Percentiles rank a stretch among this genome's conserved stretches.
Evolutionary conservation across 805 yeast species (phyloP).

Genomic region (Schizosaccharomyces osmophilus): DNA sequence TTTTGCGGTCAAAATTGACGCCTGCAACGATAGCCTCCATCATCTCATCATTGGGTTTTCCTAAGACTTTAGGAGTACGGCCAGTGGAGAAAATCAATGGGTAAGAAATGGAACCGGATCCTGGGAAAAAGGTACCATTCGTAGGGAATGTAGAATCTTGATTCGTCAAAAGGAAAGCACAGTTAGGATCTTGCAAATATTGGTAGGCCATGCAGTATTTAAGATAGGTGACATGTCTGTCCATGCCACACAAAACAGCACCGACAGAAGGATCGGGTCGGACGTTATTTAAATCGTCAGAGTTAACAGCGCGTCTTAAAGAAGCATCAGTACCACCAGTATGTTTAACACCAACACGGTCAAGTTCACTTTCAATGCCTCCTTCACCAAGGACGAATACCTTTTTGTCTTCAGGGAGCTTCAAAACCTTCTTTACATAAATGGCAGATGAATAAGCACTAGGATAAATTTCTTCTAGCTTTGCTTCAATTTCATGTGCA

Average conservation of each 20-base stretch:
- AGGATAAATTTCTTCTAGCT: constrained; percentile 56
- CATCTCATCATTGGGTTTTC: constrained; percentile 79
- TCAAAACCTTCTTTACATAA: constrained; percentile 50
- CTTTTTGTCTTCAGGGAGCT: constrained; percentile 50
- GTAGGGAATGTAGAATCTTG: constrained; percentile 87
- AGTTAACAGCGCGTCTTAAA: constrained; percentile 24
- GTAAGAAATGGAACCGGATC: constrained; percentile 81
- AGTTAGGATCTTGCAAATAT: constrained; percentile 38
- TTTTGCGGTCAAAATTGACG: constrained; percentile 24
- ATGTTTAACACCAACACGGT: constrained; percentile 44
- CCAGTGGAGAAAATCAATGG: constrained; percentile 50
- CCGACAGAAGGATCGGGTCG: constrained; percentile 53
- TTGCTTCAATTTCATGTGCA: constrained; percentile 25
- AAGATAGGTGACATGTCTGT: constrained; percentile 51
- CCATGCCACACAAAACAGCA: constrained; percentile 76
- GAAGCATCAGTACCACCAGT: constrained; percentile 67
- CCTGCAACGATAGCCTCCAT: constrained; percentile 65
- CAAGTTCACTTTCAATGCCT: constrained; percentile 64
- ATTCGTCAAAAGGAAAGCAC: constrained; percentile 75
- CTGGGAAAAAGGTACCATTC: constrained; percentile 65
- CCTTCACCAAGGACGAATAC: constrained; percentile 75
- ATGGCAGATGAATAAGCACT: constrained; percentile 81
- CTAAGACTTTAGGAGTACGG: constrained; percentile 73
- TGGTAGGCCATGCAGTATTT: constrained; percentile 62
- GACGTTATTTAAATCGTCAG: constrained; percentile 16